A percentile compares a stretch with the other conserved stretches of the same genome.
Evolutionary conservation across 768 basidiomycete species (phyloP).

Genomic region (Flagelloscypha sp.): DNA sequence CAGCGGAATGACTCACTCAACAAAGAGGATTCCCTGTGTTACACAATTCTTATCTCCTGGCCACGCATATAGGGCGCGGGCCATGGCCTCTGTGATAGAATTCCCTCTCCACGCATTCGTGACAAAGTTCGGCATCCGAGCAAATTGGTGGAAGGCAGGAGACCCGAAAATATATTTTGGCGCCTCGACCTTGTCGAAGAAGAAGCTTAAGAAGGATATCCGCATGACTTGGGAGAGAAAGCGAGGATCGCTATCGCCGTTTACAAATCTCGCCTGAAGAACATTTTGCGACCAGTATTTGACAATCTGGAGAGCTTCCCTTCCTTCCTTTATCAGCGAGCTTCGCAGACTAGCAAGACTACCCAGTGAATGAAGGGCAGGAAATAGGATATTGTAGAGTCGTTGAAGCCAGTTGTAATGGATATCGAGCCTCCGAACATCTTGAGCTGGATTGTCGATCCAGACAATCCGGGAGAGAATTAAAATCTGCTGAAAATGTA

Average conservation of each 20-base stretch:
- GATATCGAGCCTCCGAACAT: too few relatives aligned
- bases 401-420: constrained; percentile 32
- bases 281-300: constrained; percentile 36
- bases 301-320: constrained; percentile 26
- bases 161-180: constrained; percentile 26
- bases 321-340: constrained; percentile 29
- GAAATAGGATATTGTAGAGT: constrained; percentile 43
- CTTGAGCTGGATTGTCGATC: constrained; percentile 7
- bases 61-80: constrained; percentile 23
- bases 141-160: constrained; percentile 15
- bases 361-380: constrained; percentile 39
- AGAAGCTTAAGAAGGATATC: constrained; percentile 27
- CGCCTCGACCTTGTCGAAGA: constrained; percentile 28
- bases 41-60: constrained; percentile 20
- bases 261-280: constrained; percentile 28
- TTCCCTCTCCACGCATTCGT: too few relatives aligned
- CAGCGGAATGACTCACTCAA: constrained; percentile 25
- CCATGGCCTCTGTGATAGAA: constrained; percentile 16
- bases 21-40: constrained; percentile 26
- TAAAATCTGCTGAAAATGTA: constrained; percentile 42
- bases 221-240: constrained; percentile 36
- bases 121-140: constrained; percentile 11
- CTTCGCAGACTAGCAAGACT: constrained; percentile 27
- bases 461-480: constrained; percentile 30
- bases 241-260: constrained; percentile 3